Evolutionary conservation across 306 rosid genomes (phyloP).

Genomic region (Quercus gilva): DNA sequence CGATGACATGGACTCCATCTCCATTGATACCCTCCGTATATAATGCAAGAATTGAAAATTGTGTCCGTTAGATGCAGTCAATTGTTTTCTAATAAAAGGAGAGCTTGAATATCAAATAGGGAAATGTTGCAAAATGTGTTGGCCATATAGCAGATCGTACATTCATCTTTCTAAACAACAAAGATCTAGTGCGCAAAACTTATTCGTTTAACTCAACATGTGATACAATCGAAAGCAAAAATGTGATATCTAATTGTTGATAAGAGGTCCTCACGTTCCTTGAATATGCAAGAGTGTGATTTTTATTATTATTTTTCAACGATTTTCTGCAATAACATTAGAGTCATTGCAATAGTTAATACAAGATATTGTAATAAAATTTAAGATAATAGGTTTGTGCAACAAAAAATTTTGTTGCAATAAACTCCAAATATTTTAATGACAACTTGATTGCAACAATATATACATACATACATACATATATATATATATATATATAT

Average conservation of each 20-base stretch:
- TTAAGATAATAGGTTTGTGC: too few relatives aligned
- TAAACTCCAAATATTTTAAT: too few relatives aligned
- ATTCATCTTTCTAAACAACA: constrained; percentile 14
- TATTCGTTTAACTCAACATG: constrained; percentile 47
- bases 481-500: too few relatives aligned
- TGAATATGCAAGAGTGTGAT: constrained; percentile 20
- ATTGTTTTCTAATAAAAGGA: neutral
- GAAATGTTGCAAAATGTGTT: constrained; percentile 28
- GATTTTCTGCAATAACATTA: too few relatives aligned
- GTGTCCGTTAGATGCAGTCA: constrained; percentile 3
- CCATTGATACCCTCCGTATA: neutral
- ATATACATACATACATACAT: too few relatives aligned
- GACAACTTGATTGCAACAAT: too few relatives aligned
- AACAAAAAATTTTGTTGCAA: too few relatives aligned
- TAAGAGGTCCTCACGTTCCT: constrained; percentile 34
- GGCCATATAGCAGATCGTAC: constrained; percentile 7
- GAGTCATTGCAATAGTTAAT: too few relatives aligned
- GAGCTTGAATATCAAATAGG: constrained; percentile 16
- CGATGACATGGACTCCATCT: too few relatives aligned
- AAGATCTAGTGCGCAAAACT: constrained; percentile 24
- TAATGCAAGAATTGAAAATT: constrained; percentile 8
- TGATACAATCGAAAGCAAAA: constrained; percentile 8
- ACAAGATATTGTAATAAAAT: too few relatives aligned
- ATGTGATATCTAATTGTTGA: constrained; percentile 6
- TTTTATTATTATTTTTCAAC: too few relatives aligned